These are phyloP conservation scores for Dispira simplex DNA, from an alignment of 192 early-diverging fungal species.

Conservation along the genomic window DNA sequence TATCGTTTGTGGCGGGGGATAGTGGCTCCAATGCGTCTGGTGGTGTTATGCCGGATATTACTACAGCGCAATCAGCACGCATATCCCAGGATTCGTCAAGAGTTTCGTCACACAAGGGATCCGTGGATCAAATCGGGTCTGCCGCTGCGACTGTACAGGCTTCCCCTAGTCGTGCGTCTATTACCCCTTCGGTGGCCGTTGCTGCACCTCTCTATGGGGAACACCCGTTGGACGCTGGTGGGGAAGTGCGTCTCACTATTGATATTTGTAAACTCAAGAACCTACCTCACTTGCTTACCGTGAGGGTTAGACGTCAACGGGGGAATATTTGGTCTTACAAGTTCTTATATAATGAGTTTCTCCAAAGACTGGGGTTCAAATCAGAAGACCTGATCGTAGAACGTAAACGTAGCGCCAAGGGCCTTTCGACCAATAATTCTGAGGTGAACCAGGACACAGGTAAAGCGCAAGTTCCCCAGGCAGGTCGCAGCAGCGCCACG, in stretches of 20 bases:
- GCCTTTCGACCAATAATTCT: background rate
- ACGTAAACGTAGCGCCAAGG: background rate
- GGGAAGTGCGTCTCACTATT: slow-evolving; percentile 75
- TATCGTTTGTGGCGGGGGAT: background rate
- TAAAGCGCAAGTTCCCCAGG: background rate
- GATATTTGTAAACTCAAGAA: slow-evolving; percentile 89
- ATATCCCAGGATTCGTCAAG: background rate
- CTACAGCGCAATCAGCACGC: background rate
- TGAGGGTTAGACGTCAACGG: slow-evolving; percentile 51
- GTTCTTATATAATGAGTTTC: slow-evolving; percentile 44
- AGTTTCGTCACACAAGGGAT: background rate
- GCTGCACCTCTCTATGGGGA: slow-evolving; percentile 33
- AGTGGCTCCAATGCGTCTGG: no score
- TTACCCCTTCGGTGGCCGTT: background rate
- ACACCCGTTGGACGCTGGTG: slow-evolving; percentile 37
- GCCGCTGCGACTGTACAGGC: background rate
- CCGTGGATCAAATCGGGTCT: background rate
- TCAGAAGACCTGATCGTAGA: background rate
- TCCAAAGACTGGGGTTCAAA: slow-evolving; percentile 17
- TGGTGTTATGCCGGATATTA: no score
- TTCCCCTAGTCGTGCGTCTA: background rate
- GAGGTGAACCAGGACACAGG: background rate
- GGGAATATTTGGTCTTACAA: slow-evolving; percentile 70
- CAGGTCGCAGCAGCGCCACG: background rate
- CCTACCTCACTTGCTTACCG: slow-evolving; percentile 57